Percentiles rank a stretch among this genome's conserved stretches.
phyloP scores from a whole-genome alignment of 2,329 filamentous ascomycete species.

The Penicillium crustosum region DNA sequence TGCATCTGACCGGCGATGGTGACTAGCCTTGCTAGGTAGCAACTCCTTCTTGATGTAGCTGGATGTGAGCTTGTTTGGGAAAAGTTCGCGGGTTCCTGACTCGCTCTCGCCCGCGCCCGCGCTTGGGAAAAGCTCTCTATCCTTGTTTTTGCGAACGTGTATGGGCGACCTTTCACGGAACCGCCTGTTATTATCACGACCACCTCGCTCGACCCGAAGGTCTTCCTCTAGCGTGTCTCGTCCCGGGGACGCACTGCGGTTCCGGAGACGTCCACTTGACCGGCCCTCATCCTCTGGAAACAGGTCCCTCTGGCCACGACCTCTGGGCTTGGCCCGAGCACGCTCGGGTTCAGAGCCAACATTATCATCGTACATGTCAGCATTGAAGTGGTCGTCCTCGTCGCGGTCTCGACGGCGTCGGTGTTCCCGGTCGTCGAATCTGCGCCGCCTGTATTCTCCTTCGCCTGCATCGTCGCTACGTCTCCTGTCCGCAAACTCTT shows the following conservation, averaged over 20 bases:
- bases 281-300: constrained; percentile 39
- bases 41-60: constrained; percentile 57
- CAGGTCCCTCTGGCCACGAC: constrained; percentile 36
- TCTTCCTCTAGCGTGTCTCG: constrained; percentile 50
- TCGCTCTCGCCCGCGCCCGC: constrained; percentile 23
- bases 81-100: constrained; percentile 48
- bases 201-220: constrained; percentile 36
- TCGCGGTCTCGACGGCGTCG: constrained; percentile 46
- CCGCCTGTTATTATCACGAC: constrained; percentile 38
- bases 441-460: constrained; percentile 50
- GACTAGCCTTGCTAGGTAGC: constrained; percentile 53
- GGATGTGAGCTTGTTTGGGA: constrained; percentile 43
- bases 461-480: constrained; percentile 39
- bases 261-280: constrained; percentile 52
- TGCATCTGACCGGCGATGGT: constrained; percentile 51
- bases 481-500: constrained; percentile 50
- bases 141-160: constrained; percentile 37
- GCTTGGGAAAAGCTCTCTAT: constrained; percentile 62
- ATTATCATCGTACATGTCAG: constrained; percentile 78
- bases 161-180: constrained; percentile 47
- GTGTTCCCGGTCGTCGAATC: constrained; percentile 62
- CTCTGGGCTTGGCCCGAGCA: constrained; percentile 31
- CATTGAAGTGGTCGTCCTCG: constrained; percentile 64
- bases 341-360: constrained; percentile 29
- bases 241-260: constrained; percentile 62